Conservation (phyloP, 2,329 filamentous ascomycete species). For the Tolypocladium inflatum region DNA sequence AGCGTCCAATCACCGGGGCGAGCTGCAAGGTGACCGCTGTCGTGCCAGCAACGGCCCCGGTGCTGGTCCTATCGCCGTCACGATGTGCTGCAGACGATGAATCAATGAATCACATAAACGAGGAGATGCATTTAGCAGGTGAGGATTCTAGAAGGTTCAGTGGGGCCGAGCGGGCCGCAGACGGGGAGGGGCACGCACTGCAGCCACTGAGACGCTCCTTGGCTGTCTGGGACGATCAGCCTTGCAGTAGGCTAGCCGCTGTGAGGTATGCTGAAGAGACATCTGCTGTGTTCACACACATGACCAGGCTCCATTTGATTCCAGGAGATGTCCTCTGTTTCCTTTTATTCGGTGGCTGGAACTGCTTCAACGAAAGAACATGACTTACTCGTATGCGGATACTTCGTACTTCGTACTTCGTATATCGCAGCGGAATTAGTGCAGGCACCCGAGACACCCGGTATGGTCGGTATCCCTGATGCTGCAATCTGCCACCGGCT, state of each 20-base stretch:
- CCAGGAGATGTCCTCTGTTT: too few relatives aligned
- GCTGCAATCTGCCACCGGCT: slow-evolving; percentile 5
- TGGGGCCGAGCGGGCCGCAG: slow-evolving; percentile 17
- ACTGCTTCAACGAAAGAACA: background rate
- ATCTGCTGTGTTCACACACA: background rate
- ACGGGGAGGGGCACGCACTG: background rate
- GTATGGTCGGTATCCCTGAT: background rate
- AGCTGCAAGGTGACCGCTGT: background rate
- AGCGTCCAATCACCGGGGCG: background rate
- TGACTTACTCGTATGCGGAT: too few relatives aligned
- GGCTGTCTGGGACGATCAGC: background rate
- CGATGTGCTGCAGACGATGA: background rate
- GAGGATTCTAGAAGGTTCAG: slow-evolving; percentile 36
- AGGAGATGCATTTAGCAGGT: slow-evolving; percentile 24
- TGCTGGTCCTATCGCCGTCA: background rate
- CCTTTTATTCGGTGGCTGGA: background rate
- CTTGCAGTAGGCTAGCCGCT: background rate
- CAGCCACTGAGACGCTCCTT: background rate
- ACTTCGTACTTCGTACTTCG: too few relatives aligned
- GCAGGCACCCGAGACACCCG: background rate
- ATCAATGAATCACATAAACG: slow-evolving; percentile 10
- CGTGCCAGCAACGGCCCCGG: background rate
- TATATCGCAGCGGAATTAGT: background rate
- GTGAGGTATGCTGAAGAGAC: background rate
- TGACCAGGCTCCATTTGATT: background rate